phyloP scores from a whole-genome alignment of 345 rosid genomes.

The Camelina neglecta region DNA sequence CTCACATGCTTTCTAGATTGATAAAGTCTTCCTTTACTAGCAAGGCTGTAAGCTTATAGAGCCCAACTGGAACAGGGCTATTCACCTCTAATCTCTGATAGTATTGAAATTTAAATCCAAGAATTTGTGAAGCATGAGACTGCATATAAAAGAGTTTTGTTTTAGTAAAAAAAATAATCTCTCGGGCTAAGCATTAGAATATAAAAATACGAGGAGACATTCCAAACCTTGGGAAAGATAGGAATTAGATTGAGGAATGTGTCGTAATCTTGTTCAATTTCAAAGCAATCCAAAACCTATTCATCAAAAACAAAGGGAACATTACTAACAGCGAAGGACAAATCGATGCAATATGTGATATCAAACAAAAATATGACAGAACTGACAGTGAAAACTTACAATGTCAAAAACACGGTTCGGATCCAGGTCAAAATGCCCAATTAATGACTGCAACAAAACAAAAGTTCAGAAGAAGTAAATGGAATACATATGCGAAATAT shows the following conservation, averaged over 20 bases:
- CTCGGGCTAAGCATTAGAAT: conserved; percentile 13
- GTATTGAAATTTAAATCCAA: conserved; percentile 97
- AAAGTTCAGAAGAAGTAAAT: conserved; percentile 37
- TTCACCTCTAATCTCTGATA: conserved; percentile 90
- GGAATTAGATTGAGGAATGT: conserved; percentile 87
- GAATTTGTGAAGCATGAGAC: conserved; percentile 99
- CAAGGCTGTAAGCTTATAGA: conserved; percentile 89
- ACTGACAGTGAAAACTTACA: conserved; percentile 59
- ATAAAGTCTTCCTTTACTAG: conserved; percentile 91
- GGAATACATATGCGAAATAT: conserved; percentile 1
- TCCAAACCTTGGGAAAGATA: conserved; percentile 88
- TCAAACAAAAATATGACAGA: conserved; percentile 30
- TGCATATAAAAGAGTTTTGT: conserved; percentile 51
- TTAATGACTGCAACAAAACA: conserved; percentile 76
- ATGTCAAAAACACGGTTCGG: conserved; percentile 99
- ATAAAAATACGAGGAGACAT: conserved; percentile 29
- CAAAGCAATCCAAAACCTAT: conserved; percentile 96
- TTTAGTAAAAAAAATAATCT: conserved; percentile 33
- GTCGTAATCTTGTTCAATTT: conserved; percentile 76
- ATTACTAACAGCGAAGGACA: conserved; percentile 26
- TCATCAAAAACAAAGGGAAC: conserved; percentile 37
- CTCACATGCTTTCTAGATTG: conserved; percentile 96
- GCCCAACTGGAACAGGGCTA: conserved; percentile 82
- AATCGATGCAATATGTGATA: conserved; percentile 23
- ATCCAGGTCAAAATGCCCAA: conserved; percentile 99